Conservation (phyloP, 176 grass and related monocot species). For the Aegilops tauschii region DNA sequence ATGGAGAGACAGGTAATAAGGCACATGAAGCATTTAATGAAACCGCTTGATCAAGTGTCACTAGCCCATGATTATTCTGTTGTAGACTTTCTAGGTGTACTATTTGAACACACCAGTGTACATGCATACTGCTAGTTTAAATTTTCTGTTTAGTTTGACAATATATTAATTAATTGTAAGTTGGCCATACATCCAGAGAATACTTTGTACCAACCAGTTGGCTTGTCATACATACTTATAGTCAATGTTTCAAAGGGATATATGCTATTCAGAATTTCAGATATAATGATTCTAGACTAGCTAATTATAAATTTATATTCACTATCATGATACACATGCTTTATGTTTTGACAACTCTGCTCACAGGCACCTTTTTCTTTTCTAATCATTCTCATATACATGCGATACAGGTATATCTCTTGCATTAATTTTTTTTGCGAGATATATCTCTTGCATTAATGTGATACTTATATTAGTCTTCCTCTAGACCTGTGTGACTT, state of each 20-base stretch:
- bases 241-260: not conserved
- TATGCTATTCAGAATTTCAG: not conserved
- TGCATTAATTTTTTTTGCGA: not conserved
- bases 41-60: not conserved
- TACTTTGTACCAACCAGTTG: not conserved
- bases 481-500: not conserved
- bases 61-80: not conserved
- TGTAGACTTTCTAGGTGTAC: not conserved
- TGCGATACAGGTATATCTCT: not conserved
- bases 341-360: not conserved
- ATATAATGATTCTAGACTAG: not conserved
- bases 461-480: not conserved
- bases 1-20: not conserved
- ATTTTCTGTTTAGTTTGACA: not conserved
- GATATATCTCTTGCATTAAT: not conserved
- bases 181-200: not conserved
- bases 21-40: not conserved
- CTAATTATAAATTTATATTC: too few relatives aligned
- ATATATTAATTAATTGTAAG: not conserved
- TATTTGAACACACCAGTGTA: not conserved
- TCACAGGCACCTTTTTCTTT: not conserved
- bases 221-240: not conserved
- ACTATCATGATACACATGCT: not conserved
- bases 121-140: not conserved
- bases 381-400: not conserved